Conservation (phyloP, 208 protist genomes). For the Wallacemonas sp. region DNA sequence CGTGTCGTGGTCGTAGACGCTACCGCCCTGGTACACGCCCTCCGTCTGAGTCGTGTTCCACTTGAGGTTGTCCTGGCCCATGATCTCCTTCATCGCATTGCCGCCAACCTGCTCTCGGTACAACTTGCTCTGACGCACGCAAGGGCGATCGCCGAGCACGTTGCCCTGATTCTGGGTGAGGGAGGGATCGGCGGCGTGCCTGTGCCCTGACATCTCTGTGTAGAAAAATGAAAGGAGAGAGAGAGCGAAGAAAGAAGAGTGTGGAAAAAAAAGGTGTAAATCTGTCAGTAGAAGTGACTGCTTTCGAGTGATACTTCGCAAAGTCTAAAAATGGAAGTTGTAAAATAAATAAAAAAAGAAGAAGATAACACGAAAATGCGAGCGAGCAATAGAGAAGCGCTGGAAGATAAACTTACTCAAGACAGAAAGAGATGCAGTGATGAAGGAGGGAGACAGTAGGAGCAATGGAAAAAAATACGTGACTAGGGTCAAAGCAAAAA, state of each 20-base stretch:
- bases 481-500: neutral
- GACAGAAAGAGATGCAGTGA: no score
- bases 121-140: conserved; percentile 82
- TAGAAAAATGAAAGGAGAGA: neutral
- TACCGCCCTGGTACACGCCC: conserved; percentile 73
- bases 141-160: conserved; percentile 82
- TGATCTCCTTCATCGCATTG: conserved; percentile 86
- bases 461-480: conserved; percentile 1
- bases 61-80: conserved; percentile 77
- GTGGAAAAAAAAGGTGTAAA: conserved; percentile 15
- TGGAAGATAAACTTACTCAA: no score
- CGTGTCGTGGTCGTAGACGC: conserved; percentile 74
- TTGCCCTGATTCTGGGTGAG: conserved; percentile 89
- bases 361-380: neutral
- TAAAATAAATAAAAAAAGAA: conserved; percentile 14
- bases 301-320: no score
- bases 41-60: conserved; percentile 80
- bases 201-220: conserved; percentile 60
- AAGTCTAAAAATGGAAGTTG: no score
- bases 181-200: conserved; percentile 50
- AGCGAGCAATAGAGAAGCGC: neutral
- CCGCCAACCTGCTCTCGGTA: conserved; percentile 80
- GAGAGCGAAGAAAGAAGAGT: neutral
- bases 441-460: no score
- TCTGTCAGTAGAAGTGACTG: no score